Percentiles rank a stretch among this genome's conserved stretches.
phyloP scores from a whole-genome alignment of 139 green algal species.

The Chlorella sp. region DNA sequence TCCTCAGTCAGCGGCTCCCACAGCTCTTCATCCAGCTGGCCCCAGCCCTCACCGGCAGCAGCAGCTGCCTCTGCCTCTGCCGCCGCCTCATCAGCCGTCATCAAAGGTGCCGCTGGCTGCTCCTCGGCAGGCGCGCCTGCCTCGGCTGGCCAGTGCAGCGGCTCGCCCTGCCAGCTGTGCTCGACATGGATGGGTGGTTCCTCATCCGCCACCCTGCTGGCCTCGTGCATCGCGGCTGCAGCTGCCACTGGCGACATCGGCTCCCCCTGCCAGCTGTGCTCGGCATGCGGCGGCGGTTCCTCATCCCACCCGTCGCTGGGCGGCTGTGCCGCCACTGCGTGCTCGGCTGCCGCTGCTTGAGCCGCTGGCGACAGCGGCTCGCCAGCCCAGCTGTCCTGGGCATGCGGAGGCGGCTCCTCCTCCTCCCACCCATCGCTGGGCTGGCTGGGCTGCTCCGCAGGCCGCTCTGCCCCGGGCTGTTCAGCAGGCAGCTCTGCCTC shows the following conservation, averaged over 20 bases:
- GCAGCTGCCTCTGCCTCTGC: not conserved
- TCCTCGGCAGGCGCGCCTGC: not conserved
- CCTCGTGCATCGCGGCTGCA: not conserved
- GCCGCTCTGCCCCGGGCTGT: not conserved
- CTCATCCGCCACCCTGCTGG: not conserved
- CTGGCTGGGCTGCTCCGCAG: not conserved
- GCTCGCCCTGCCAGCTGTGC: conserved; percentile 9
- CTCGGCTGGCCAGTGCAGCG: not conserved
- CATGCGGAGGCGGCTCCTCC: too few relatives aligned
- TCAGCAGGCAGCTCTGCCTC: too few relatives aligned
- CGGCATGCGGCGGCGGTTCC: conserved; percentile 8
- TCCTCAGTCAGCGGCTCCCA: conserved; percentile 9
- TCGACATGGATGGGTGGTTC: not conserved
- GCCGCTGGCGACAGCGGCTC: not conserved
- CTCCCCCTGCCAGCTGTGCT: conserved; percentile 1
- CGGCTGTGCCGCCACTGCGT: not conserved
- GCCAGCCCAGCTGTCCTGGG: too few relatives aligned
- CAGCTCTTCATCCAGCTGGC: not conserved
- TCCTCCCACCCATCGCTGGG: not conserved
- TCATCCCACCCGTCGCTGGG: not conserved
- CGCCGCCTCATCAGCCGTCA: not conserved
- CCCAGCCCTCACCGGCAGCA: conserved; percentile 17
- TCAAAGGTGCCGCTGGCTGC: not conserved
- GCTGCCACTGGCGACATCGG: not conserved
- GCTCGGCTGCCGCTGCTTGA: not conserved